Conservation (phyloP, 306 rosid genomes). For the Hippophae gyantsensis region DNA sequence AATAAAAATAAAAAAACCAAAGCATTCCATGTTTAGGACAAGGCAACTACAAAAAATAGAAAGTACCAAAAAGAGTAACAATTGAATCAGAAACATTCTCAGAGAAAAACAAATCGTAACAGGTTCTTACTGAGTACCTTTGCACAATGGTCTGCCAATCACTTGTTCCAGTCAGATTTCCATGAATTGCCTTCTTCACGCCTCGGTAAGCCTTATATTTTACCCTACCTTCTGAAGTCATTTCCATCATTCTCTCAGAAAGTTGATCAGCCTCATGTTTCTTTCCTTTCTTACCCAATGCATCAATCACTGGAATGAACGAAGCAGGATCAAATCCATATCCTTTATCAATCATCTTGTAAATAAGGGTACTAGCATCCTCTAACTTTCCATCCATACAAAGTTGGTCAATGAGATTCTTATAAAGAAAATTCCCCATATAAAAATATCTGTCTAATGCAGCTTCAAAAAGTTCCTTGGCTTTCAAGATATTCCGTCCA, state of each 20-base stretch:
- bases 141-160: slow-evolving; percentile 70
- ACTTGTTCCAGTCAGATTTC: slow-evolving; percentile 32
- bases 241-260: slow-evolving; percentile 67
- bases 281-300: slow-evolving; percentile 63
- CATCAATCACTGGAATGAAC: slow-evolving; percentile 74
- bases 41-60: background rate
- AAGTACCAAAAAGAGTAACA: slow-evolving; percentile 5
- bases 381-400: slow-evolving; percentile 61
- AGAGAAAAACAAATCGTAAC: slow-evolving; percentile 10
- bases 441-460: slow-evolving; percentile 51
- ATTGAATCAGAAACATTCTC: background rate
- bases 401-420: slow-evolving; percentile 60
- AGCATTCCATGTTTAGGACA: too few relatives aligned
- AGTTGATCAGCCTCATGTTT: slow-evolving; percentile 67
- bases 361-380: slow-evolving; percentile 59
- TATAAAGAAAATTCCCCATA: slow-evolving; percentile 56
- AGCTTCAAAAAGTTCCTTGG: slow-evolving; percentile 58
- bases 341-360: slow-evolving; percentile 50
- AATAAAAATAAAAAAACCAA: too few relatives aligned
- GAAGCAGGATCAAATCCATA: slow-evolving; percentile 62
- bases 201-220: slow-evolving; percentile 26
- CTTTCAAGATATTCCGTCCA: slow-evolving; percentile 52
- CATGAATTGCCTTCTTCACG: slow-evolving; percentile 19
- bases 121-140: slow-evolving; percentile 43
- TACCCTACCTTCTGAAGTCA: slow-evolving; percentile 47